Percentiles rank a stretch among this genome's conserved stretches.
phyloP scores from a whole-genome alignment of 371 early-diverging fungal genomes.

The Dichotomocladium elegans region DNA sequence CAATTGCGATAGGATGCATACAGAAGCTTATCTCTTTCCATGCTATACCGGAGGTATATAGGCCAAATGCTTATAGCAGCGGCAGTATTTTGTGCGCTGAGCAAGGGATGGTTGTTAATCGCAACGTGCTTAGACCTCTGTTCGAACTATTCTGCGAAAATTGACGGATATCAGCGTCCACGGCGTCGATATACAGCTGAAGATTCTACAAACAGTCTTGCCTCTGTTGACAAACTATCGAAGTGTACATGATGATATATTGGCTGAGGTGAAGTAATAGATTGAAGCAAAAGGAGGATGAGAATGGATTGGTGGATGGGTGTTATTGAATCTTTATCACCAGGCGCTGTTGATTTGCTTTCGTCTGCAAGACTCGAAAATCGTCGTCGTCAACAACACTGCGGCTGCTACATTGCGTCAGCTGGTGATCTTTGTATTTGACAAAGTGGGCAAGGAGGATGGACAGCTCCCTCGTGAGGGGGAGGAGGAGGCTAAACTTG shows the following conservation, averaged over 20 bases:
- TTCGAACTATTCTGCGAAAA: constrained; percentile 65
- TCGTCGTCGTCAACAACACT: constrained; percentile 87
- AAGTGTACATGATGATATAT: constrained; percentile 71
- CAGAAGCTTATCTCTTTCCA: constrained; percentile 83
- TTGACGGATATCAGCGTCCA: constrained; percentile 68
- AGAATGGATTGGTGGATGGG: background rate
- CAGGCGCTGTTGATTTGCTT: constrained; percentile 87
- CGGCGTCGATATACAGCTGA: constrained; percentile 89
- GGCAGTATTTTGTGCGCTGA: background rate
- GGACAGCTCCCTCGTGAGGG: constrained; percentile 10
- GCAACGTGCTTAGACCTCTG: constrained; percentile 48
- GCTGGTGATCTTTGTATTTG: constrained; percentile 90
- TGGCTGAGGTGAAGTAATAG: constrained; percentile 69
- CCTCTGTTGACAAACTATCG: constrained; percentile 86
- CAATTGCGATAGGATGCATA: constrained; percentile 85
- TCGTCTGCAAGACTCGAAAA: constrained; percentile 80
- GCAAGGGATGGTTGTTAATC: background rate
- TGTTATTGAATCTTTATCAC: background rate
- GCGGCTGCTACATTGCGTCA: constrained; percentile 95
- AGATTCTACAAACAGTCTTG: constrained; percentile 87
- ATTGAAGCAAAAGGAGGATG: background rate
- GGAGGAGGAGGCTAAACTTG: constrained; percentile 31
- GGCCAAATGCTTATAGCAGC: background rate
- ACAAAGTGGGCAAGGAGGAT: constrained; percentile 80
- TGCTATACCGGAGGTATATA: constrained; percentile 76